Conservation (phyloP, 345 rosid species). For the Limnanthes douglasii region DNA sequence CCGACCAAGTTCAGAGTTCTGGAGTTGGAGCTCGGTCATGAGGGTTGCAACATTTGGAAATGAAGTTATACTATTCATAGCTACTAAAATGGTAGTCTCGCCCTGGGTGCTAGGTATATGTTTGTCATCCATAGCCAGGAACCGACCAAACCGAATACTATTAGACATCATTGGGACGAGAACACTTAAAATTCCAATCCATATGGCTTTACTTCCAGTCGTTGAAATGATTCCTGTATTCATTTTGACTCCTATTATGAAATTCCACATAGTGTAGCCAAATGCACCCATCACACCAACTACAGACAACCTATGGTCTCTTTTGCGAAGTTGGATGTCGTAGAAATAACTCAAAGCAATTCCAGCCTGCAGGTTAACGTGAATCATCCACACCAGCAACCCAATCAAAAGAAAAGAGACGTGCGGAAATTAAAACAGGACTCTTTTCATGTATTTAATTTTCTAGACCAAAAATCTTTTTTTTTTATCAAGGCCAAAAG, state of each 20-base stretch:
- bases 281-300: slow-evolving; percentile 14
- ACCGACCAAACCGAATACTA: too few relatives aligned
- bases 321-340: slow-evolving; percentile 5
- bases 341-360: too few relatives aligned
- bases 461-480: too few relatives aligned
- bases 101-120: too few relatives aligned
- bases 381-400: too few relatives aligned
- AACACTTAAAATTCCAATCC: slow-evolving; percentile 15
- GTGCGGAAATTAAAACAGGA: too few relatives aligned
- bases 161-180: slow-evolving; percentile 18
- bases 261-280: slow-evolving; percentile 27
- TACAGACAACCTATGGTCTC: slow-evolving; percentile 15
- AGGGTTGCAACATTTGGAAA: slow-evolving; percentile 29
- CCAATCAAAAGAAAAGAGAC: too few relatives aligned
- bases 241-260: slow-evolving; percentile 45
- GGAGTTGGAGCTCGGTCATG: slow-evolving; percentile 31
- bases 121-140: too few relatives aligned
- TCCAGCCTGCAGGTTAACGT: too few relatives aligned
- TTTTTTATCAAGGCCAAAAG: too few relatives aligned
- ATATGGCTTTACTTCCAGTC: slow-evolving; percentile 11
- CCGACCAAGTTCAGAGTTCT: slow-evolving; percentile 40
- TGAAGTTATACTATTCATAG: slow-evolving; percentile 18
- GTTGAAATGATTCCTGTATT: slow-evolving; percentile 15
- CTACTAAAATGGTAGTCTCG: too few relatives aligned
- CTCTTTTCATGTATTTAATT: too few relatives aligned